Evolutionary conservation across 2,329 filamentous ascomycete genomes (phyloP), one percentile per base, ranked within the genome.

Genomic region (Aspergillus eucalypticola): DNA sequence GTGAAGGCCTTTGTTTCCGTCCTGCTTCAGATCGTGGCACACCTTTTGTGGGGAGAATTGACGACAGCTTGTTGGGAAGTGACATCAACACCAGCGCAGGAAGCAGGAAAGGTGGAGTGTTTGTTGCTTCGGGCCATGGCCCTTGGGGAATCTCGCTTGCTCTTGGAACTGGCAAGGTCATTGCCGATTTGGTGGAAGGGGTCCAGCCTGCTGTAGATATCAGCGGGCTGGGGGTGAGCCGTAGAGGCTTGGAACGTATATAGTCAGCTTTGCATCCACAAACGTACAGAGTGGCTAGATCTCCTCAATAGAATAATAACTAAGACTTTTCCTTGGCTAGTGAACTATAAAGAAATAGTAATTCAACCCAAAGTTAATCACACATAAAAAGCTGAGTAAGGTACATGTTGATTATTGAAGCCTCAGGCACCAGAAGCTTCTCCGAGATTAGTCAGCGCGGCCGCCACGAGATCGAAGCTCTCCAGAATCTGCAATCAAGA

Each of bases 1-100:
- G 88, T 38, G 83, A 88, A 65, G 85, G 85, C 0, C 71, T 93
- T 59, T 94, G 90, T 71, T 92, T 91, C 75, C 83, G 91, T 11
- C 90, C 90, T 0, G 83, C 90, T 2, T 88, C 88, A 21, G 76
- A 80, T 1, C 82, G 80, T 54, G 90, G 89, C 0, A 79, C 79
- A 25, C 90, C 90, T 0, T 84, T 92, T 25, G 69, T 93, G 8
- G 77, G 81, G 3, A 78, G 83, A 35, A 75, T 92, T 25, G 74
- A 79, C 1, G 86, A 90, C 64, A 70, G 75, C 11, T 78, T 81
- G 46, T 79, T 91, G 3, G 87, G 86, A 17, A 69, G 67, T 0
- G 79, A 86, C 1, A 85, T 88, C 32, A 67, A 58, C 56, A 53
- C 62, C 50, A 4, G 2, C 2, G 27, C 21, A 49, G 44, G 23